These are phyloP conservation scores for Termitomyces heimii DNA, from an alignment of 768 basidiomycete species.

Conservation along the genomic window DNA sequence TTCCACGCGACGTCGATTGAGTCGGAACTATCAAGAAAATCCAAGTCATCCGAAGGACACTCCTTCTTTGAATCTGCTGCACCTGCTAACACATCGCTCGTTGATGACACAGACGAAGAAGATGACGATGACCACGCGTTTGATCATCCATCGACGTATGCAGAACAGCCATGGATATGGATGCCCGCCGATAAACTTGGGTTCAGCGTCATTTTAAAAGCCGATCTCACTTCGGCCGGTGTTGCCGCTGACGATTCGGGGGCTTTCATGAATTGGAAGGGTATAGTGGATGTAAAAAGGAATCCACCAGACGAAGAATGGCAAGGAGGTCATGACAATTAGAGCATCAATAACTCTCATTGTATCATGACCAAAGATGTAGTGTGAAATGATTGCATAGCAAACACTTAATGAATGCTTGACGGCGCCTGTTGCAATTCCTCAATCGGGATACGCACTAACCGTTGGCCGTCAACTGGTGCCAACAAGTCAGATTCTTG, in stretches of 20 bases:
- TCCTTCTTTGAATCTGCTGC: not conserved
- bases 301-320: conserved; percentile 41
- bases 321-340: conserved; percentile 18
- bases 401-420: conserved; percentile 5
- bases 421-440: conserved; percentile 40
- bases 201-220: conserved; percentile 30
- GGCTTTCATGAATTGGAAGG: conserved; percentile 35
- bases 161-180: conserved; percentile 41
- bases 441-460: conserved; percentile 72
- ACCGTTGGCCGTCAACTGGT: conserved; percentile 42
- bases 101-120: conserved; percentile 22
- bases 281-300: conserved; percentile 38
- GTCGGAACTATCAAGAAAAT: not conserved
- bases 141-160: conserved; percentile 42
- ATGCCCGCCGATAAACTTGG: conserved; percentile 37
- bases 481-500: conserved; percentile 2
- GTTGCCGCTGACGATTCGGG: conserved; percentile 39
- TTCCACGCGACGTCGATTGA: not conserved
- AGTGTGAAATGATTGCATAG: not conserved
- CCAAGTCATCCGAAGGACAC: not conserved
- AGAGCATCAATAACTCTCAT: not conserved
- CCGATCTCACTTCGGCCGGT: conserved; percentile 30
- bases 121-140: conserved; percentile 37
- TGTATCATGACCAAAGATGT: not conserved
- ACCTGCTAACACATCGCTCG: not conserved